Percentiles rank a stretch among this genome's conserved stretches.
Evolutionary conservation across 306 rosid species (phyloP).

Genomic region (Citrullus mucosospermus): DNA sequence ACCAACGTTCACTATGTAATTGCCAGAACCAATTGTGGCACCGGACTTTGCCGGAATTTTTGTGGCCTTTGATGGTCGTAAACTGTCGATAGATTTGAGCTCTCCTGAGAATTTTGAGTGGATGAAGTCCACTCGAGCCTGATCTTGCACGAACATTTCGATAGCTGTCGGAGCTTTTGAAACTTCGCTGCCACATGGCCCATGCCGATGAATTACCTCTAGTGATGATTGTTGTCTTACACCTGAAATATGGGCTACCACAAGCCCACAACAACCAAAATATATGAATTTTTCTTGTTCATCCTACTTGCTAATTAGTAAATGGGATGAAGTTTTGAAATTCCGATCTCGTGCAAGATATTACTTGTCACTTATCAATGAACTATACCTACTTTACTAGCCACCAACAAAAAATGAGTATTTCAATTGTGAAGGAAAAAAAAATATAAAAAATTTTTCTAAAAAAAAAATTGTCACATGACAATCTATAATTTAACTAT

Average conservation of each 20-base stretch:
- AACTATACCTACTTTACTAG: too few species aligned
- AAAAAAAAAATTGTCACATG: too few species aligned
- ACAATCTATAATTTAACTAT: too few species aligned
- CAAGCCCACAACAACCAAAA: neutral
- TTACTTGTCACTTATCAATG: too few species aligned
- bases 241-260: neutral
- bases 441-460: too few species aligned
- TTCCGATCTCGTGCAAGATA: too few species aligned
- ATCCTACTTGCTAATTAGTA: too few species aligned
- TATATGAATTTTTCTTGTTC: neutral
- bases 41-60: conserved; percentile 46
- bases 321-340: too few species aligned
- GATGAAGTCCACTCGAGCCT: conserved; percentile 7
- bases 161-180: neutral
- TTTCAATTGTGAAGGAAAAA: too few species aligned
- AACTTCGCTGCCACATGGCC: conserved; percentile 18
- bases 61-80: neutral
- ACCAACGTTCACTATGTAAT: conserved; percentile 49
- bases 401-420: too few species aligned
- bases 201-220: conserved; percentile 19
- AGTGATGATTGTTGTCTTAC: neutral
- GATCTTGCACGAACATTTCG: neutral
- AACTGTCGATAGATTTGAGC: neutral
- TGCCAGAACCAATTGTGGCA: conserved; percentile 28
- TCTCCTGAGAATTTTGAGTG: neutral